phyloP scores from a whole-genome alignment of 179 eudicot genomes.

The Pouteria campechiana region DNA sequence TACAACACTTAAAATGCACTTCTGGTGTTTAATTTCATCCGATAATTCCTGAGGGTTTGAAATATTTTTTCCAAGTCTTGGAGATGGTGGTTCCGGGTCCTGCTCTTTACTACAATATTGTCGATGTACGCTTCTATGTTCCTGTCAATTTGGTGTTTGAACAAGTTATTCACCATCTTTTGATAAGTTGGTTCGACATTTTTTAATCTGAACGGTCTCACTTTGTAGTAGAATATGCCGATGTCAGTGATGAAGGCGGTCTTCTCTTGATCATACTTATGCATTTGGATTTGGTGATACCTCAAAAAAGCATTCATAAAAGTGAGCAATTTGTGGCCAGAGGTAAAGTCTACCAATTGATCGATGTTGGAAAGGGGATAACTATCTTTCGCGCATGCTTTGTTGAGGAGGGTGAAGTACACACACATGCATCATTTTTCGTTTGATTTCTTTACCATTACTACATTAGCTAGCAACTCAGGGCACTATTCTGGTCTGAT shows the following conservation, averaged over 20 bases:
- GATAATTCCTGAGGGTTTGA: not conserved
- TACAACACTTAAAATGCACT: too few species aligned
- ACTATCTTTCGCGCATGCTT: too few species aligned
- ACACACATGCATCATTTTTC: not conserved
- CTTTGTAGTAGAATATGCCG: not conserved
- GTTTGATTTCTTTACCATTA: not conserved
- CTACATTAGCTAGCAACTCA: not conserved
- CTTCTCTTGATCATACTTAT: not conserved
- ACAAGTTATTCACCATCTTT: not conserved
- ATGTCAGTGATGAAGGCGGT: not conserved
- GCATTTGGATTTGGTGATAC: not conserved
- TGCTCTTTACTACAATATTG: not conserved
- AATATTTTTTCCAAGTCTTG: not conserved
- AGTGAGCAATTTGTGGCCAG: not conserved
- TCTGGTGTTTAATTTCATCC: too few species aligned
- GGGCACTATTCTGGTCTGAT: not conserved
- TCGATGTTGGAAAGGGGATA: not conserved
- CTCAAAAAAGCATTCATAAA: not conserved
- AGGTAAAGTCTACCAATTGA: not conserved
- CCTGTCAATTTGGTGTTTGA: not conserved
- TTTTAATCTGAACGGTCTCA: not conserved
- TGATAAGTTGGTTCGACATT: not conserved
- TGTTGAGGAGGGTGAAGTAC: not conserved
- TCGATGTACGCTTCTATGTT: not conserved
- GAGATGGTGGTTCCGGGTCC: not conserved